These are phyloP conservation scores for Monascus purpureus DNA, from an alignment of 495 filamentous ascomycete species.

Conservation along the genomic window DNA sequence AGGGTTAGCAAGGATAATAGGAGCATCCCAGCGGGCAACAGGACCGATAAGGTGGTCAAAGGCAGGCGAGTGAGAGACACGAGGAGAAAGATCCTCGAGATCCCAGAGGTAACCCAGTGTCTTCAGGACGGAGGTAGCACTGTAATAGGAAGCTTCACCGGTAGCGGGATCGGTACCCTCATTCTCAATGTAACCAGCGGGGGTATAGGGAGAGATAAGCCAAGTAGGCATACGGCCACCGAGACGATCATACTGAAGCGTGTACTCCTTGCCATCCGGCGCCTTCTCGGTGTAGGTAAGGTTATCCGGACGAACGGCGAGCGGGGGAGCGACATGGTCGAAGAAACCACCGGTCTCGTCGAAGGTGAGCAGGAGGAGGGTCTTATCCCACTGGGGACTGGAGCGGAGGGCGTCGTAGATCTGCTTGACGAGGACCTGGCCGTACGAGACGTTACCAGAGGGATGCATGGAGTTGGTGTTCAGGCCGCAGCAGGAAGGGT, in stretches of 20 bases:
- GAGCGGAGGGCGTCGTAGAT: conserved; percentile 35
- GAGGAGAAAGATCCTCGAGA: conserved; percentile 27
- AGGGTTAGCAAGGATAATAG: neutral
- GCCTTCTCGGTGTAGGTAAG: conserved; percentile 30
- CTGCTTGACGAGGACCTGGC: conserved; percentile 33
- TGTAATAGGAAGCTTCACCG: conserved; percentile 21
- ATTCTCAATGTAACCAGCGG: conserved; percentile 31
- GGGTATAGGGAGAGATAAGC: conserved; percentile 35
- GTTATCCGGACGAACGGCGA: conserved; percentile 23
- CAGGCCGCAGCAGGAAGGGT: conserved; percentile 35
- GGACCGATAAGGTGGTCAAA: conserved; percentile 29
- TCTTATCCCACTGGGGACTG: conserved; percentile 30
- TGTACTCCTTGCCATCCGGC: conserved; percentile 25
- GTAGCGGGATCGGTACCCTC: conserved; percentile 20
- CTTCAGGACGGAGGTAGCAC: conserved; percentile 23
- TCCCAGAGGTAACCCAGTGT: conserved; percentile 33
- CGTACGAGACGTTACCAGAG: conserved; percentile 26
- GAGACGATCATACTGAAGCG: conserved; percentile 31
- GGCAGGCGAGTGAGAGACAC: conserved; percentile 22
- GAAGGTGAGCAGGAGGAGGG: conserved; percentile 35
- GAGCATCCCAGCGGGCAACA: neutral
- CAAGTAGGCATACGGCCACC: conserved; percentile 35
- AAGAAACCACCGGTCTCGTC: conserved; percentile 37
- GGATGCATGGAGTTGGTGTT: conserved; percentile 37
- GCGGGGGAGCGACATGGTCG: conserved; percentile 35